Evolutionary conservation across 805 yeast genomes (phyloP).

Genomic region (Saccharomycopsis javanensis): DNA sequence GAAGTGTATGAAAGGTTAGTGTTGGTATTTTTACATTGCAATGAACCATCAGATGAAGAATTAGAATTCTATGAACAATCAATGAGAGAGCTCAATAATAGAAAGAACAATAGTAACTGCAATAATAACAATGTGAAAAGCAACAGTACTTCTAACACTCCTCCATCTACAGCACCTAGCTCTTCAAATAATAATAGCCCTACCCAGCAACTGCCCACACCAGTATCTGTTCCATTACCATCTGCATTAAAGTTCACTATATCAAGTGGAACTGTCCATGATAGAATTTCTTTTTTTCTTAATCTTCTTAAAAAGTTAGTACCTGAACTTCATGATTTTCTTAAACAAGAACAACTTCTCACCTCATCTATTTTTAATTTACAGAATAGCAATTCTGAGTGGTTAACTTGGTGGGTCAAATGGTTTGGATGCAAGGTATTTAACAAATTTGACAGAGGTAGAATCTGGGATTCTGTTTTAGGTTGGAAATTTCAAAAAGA

Average conservation of each 20-base stretch:
- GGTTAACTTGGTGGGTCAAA: conserved; percentile 94
- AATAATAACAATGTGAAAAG: not conserved
- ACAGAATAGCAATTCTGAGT: conserved; percentile 58
- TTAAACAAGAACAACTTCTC: conserved; percentile 71
- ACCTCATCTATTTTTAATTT: conserved; percentile 31
- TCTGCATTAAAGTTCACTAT: conserved; percentile 35
- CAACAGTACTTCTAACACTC: too few species aligned
- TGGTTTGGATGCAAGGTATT: conserved; percentile 83
- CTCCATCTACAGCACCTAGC: not conserved
- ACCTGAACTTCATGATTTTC: conserved; percentile 68
- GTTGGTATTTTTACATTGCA: conserved; percentile 66
- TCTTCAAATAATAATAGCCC: not conserved
- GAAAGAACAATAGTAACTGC: conserved; percentile 1
- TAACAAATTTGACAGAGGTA: conserved; percentile 71
- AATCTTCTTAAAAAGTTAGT: conserved; percentile 49
- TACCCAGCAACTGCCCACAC: not conserved
- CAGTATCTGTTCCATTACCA: not conserved
- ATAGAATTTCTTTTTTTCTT: conserved; percentile 58
- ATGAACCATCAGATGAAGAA: conserved; percentile 36
- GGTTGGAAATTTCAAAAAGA: conserved; percentile 49
- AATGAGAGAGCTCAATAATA: conserved; percentile 2
- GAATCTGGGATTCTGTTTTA: conserved; percentile 79
- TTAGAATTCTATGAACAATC: conserved; percentile 27
- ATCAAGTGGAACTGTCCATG: conserved; percentile 57
- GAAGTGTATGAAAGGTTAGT: conserved; percentile 69